phyloP scores from a whole-genome alignment of 2,329 filamentous ascomycete genomes.

The Xylaria polymorpha region DNA sequence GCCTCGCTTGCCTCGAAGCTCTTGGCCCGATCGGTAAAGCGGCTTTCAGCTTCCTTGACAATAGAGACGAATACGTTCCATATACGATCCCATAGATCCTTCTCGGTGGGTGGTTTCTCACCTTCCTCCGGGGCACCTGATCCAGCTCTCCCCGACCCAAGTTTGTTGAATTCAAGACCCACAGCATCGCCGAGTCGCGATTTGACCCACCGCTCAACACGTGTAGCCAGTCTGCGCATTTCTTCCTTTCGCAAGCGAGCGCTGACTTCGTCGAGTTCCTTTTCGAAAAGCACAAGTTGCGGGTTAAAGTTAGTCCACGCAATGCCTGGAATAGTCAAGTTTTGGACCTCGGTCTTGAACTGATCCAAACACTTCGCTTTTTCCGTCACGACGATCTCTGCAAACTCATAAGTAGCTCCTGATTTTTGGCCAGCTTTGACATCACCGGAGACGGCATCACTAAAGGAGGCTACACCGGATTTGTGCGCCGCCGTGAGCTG shows the following conservation, averaged over 20 bases:
- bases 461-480: conserved; percentile 83
- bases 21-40: conserved; percentile 88
- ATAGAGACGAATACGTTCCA: conserved; percentile 87
- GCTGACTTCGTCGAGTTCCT: conserved; percentile 91
- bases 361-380: conserved; percentile 79
- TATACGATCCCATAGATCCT: conserved; percentile 94
- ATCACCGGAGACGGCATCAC: conserved; percentile 83
- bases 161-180: conserved; percentile 94
- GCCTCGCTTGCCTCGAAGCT: conserved; percentile 93
- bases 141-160: conserved; percentile 87
- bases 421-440: conserved; percentile 96
- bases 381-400: conserved; percentile 87
- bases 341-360: conserved; percentile 81
- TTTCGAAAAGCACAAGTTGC: conserved; percentile 82
- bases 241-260: conserved; percentile 89
- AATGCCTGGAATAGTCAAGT: conserved; percentile 80
- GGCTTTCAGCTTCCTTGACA: conserved; percentile 84
- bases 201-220: conserved; percentile 93
- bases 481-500: conserved; percentile 92
- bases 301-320: conserved; percentile 89
- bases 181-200: conserved; percentile 88
- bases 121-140: conserved; percentile 82
- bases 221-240: conserved; percentile 90
- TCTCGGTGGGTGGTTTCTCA: conserved; percentile 78
- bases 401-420: conserved; percentile 91